These are phyloP conservation scores for Lentinula lateritia DNA, from an alignment of 768 basidiomycete species.

Conservation along the genomic window DNA sequence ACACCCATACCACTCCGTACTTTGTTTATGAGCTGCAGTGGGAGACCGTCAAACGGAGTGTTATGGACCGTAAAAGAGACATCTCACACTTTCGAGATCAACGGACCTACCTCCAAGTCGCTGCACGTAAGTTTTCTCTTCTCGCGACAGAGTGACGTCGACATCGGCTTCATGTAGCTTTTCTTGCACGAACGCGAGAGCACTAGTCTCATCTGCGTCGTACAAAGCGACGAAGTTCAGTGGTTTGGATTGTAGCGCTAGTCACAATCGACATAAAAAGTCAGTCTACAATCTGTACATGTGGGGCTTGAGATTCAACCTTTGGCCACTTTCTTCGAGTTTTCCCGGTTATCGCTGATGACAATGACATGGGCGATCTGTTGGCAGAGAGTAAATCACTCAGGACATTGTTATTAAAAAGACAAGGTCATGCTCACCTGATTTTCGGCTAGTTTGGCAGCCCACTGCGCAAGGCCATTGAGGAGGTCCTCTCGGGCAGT, in stretches of 20 bases:
- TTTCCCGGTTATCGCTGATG: constrained; percentile 84
- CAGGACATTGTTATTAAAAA: not conserved
- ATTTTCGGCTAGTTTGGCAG: constrained; percentile 73
- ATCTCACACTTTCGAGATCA: constrained; percentile 76
- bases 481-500: constrained; percentile 55
- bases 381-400: not conserved
- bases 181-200: constrained; percentile 75
- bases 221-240: constrained; percentile 71
- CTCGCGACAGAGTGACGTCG: constrained; percentile 44
- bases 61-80: not conserved
- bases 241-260: constrained; percentile 82
- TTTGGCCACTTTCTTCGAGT: constrained; percentile 78
- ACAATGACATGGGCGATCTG: constrained; percentile 91
- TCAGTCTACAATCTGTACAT: not conserved
- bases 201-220: constrained; percentile 80
- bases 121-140: constrained; percentile 56
- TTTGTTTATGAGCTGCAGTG: constrained; percentile 73
- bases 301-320: constrained; percentile 31
- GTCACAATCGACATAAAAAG: not conserved
- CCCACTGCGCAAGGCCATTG: constrained; percentile 78
- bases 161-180: constrained; percentile 62
- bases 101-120: constrained; percentile 87
- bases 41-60: not conserved
- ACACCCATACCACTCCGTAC: constrained; percentile 68
- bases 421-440: constrained; percentile 38